Conservation (phyloP, 2,329 filamentous ascomycete species). For the Colletotrichum noveboracense region DNA sequence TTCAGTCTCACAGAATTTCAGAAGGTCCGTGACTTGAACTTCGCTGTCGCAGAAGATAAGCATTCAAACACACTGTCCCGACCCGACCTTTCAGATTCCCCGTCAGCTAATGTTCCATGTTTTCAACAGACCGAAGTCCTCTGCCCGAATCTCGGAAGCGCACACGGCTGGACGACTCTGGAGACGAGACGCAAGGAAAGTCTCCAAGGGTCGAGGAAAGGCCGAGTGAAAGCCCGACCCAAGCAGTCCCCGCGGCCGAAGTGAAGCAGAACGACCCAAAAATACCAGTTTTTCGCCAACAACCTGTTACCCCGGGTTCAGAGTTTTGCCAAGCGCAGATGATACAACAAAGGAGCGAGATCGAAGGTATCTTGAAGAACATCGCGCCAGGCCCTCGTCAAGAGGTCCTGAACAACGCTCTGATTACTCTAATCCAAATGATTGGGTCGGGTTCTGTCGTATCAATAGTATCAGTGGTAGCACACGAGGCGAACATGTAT, state of each 20-base stretch:
- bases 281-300: background rate
- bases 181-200: background rate
- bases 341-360: background rate
- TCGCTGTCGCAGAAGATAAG: background rate
- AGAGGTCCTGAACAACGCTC: background rate
- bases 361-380: background rate
- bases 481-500: background rate
- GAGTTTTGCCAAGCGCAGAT: background rate
- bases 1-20: background rate
- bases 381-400: background rate
- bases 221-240: background rate
- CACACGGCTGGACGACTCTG: background rate
- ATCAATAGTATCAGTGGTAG: background rate
- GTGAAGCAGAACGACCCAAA: background rate
- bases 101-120: background rate
- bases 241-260: background rate
- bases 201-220: background rate
- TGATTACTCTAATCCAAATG: background rate
- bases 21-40: background rate
- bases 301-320: background rate
- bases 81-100: background rate
- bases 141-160: background rate
- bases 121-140: background rate
- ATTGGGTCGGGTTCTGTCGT: background rate
- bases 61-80: background rate